Percentiles rank a stretch among this genome's conserved stretches.
phyloP scores from a whole-genome alignment of 805 yeast genomes.

The Danielozyma ontarioensis region DNA sequence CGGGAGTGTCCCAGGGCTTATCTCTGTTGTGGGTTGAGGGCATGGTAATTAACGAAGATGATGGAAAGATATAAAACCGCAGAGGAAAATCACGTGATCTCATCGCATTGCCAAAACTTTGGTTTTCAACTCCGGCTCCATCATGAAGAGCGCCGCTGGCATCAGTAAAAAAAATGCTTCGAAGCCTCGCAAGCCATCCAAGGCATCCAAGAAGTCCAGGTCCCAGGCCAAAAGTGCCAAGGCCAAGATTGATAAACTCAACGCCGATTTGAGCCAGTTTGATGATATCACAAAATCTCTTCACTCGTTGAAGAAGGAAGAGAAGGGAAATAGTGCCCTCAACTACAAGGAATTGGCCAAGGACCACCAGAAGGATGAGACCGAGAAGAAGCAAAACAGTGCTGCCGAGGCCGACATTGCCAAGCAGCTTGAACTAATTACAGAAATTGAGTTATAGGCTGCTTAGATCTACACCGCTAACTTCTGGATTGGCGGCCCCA shows the following conservation, averaged over 20 bases:
- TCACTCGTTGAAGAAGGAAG: slow-evolving; percentile 3
- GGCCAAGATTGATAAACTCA: slow-evolving; percentile 27
- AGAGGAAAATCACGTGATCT: too few relatives aligned
- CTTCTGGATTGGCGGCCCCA: too few relatives aligned
- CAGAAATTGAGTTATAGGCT: slow-evolving; percentile 38
- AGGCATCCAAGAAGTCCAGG: slow-evolving; percentile 7
- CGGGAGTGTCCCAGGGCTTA: slow-evolving; percentile 97
- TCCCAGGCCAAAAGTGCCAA: slow-evolving; percentile 25
- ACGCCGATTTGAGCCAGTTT: slow-evolving; percentile 22
- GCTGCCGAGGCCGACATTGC: slow-evolving; percentile 38
- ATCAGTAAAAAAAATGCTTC: slow-evolving; percentile 1
- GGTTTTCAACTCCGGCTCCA: not conserved
- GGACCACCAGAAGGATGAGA: slow-evolving; percentile 36
- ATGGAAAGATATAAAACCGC: not conserved
- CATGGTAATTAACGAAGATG: slow-evolving; percentile 40
- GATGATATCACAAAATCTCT: slow-evolving; percentile 15
- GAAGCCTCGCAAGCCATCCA: slow-evolving; percentile 4
- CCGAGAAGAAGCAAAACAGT: slow-evolving; percentile 21
- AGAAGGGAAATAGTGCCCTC: slow-evolving; percentile 23
- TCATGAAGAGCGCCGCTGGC: not conserved
- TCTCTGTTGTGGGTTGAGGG: slow-evolving; percentile 90
- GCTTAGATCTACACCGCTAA: too few relatives aligned
- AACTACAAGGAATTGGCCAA: slow-evolving; percentile 28
- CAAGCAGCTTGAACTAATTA: slow-evolving; percentile 43
- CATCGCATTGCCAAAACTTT: not conserved